A percentile compares a stretch with the other conserved stretches of the same genome.
These are phyloP conservation scores for Rugonectria rugulosa DNA, from an alignment of 2,329 filamentous ascomycete species.

Conservation along the genomic window DNA sequence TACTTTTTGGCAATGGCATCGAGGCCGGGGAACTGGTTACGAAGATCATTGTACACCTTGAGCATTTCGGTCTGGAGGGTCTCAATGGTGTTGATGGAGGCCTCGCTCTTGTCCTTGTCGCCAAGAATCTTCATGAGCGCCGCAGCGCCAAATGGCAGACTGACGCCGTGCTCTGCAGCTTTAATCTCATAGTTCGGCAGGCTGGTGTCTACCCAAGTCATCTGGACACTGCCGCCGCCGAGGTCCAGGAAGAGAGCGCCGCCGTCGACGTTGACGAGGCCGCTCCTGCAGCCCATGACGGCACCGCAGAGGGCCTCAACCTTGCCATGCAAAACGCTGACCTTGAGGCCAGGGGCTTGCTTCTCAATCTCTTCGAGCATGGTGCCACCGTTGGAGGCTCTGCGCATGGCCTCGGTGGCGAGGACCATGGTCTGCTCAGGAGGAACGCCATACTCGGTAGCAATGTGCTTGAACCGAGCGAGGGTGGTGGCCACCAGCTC, in stretches of 20 bases:
- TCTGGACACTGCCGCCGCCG: conserved; percentile 75
- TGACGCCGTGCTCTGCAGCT: conserved; percentile 63
- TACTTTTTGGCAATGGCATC: conserved; percentile 42
- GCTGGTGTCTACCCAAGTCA: conserved; percentile 67
- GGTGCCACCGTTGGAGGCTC: conserved; percentile 74
- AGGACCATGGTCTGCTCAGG: conserved; percentile 73
- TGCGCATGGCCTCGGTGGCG: conserved; percentile 89
- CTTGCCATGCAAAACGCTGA: conserved; percentile 77
- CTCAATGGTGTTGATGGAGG: conserved; percentile 46
- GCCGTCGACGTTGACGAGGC: conserved; percentile 65
- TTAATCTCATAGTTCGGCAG: conserved; percentile 55
- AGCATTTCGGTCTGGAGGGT: conserved; percentile 65
- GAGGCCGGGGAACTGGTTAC: conserved; percentile 59
- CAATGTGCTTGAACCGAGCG: conserved; percentile 74
- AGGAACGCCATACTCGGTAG: conserved; percentile 73
- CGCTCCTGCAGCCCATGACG: conserved; percentile 78
- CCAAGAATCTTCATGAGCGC: conserved; percentile 61
- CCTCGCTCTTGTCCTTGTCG: conserved; percentile 33
- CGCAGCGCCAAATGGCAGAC: conserved; percentile 69
- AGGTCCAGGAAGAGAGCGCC: conserved; percentile 86
- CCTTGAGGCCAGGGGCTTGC: conserved; percentile 68
- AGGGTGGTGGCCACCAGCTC: conserved; percentile 71
- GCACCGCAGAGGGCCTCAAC: conserved; percentile 86
- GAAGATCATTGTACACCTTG: conserved; percentile 64
- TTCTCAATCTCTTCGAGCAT: conserved; percentile 72